These are phyloP conservation scores for Clausena lansium DNA, from an alignment of 345 rosid species.

Conservation along the genomic window DNA sequence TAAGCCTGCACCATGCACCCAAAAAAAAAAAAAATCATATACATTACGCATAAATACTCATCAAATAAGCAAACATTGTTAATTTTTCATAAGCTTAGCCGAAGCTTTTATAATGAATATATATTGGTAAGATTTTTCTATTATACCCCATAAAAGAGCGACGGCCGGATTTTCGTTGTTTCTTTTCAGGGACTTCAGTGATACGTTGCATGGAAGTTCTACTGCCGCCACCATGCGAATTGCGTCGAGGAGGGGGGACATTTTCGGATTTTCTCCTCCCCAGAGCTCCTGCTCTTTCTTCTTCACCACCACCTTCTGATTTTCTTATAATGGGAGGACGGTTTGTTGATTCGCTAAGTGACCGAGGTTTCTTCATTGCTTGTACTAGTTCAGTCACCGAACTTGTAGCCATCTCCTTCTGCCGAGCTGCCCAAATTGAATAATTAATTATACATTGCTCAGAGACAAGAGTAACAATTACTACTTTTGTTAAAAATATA, in stretches of 20 bases:
- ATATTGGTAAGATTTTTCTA: neutral
- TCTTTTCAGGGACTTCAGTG: constrained; percentile 70
- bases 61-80: neutral
- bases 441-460: neutral
- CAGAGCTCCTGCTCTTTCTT: constrained; percentile 26
- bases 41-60: neutral
- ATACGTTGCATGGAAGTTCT: constrained; percentile 73
- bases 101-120: too few relatives aligned
- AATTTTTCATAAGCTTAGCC: neutral
- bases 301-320: constrained; percentile 49
- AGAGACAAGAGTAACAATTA: neutral
- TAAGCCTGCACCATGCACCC: constrained; percentile 34
- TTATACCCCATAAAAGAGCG: constrained; percentile 83
- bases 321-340: constrained; percentile 47
- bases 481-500: neutral
- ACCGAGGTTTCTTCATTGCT: constrained; percentile 83
- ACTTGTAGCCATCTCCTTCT: constrained; percentile 64
- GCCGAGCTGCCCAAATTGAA: constrained; percentile 55
- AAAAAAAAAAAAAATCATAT: neutral
- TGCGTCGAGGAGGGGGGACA: constrained; percentile 44
- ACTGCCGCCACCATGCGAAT: constrained; percentile 41
- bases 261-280: constrained; percentile 63
- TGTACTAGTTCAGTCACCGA: constrained; percentile 84
- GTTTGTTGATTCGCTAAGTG: constrained; percentile 70
- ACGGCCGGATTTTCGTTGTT: constrained; percentile 56